Evolutionary conservation across 2,329 filamentous ascomycete genomes (phyloP), one percentile per base, ranked within the genome.

Genomic region (Harringtonia lauricola): DNA sequence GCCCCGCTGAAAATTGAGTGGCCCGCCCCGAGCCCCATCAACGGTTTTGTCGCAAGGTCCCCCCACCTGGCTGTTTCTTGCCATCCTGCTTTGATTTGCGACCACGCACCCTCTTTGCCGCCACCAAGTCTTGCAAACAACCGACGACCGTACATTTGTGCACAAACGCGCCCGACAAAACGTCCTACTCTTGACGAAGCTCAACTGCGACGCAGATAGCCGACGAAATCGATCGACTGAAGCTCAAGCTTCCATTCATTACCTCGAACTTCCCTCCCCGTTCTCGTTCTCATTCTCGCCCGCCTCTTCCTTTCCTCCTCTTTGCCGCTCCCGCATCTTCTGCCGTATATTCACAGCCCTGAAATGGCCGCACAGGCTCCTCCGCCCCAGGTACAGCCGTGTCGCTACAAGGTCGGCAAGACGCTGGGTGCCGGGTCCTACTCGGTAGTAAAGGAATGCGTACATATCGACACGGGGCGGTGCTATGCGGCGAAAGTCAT

Each of bases 401-500:
- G 90, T 63, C 80, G 89, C 54, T 98, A 98, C 74, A 98, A 96
- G 70, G 95, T 94, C 8, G 92, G 92, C 51, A 98, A 98, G 74
- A 96, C 92, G 21, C 71, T 98, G 44, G 92, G 92, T 50, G 89
- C 92, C 29, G 92, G 92, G 51, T 95, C 89, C 45, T 98, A 98
- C 67, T 95, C 89, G 31, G 92, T 96, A 40, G 92, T 98, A 50
- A 96, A 96, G 64, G 92, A 98, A 68, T 98, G 92, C 61, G 89
- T 96, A 24, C 92, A 98, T 62, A 96, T 96, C 57, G 90, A 96
- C 55, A 96, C 92, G 0, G 90, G 90, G 37, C 81, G 89, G 52
- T 96, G 95, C 66, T 98, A 96, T 80, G 92, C 92, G 24, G 90
- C 92, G 49, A 98, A 98, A 64, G 92, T 98, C 50, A 98, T 98